phyloP scores from a whole-genome alignment of 768 basidiomycete species.

The Saitozyma podzolica region DNA sequence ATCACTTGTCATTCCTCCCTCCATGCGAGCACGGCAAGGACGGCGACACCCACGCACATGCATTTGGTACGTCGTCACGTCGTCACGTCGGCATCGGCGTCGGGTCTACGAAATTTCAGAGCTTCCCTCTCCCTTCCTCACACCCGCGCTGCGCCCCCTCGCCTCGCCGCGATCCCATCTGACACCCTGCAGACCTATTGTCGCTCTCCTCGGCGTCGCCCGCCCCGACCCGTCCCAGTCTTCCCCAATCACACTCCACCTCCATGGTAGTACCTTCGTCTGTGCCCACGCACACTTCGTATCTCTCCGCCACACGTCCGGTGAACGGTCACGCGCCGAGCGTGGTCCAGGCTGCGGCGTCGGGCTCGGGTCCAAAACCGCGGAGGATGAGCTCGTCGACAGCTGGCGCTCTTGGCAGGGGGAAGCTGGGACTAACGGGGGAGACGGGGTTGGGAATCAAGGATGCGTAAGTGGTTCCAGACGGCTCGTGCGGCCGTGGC shows the following conservation, averaged over 20 bases:
- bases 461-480: constrained; percentile 26
- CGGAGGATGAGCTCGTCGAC: constrained; percentile 46
- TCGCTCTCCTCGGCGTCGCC: constrained; percentile 27
- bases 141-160: too few species aligned
- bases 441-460: constrained; percentile 17
- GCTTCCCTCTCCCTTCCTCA: too few species aligned
- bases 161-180: constrained; percentile 2
- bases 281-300: constrained; percentile 34
- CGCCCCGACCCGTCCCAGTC: constrained; percentile 9
- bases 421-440: constrained; percentile 40
- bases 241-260: constrained; percentile 19
- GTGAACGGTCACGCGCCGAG: not conserved
- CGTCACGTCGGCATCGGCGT: not conserved
- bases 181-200: constrained; percentile 28
- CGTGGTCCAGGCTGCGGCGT: constrained; percentile 2
- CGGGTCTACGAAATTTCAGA: too few species aligned
- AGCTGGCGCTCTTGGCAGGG: constrained; percentile 40
- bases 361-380: constrained; percentile 24
- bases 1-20: constrained; percentile 40
- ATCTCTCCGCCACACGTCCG: constrained; percentile 35
- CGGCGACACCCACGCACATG: constrained; percentile 42
- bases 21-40: constrained; percentile 39
- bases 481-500: too few species aligned
- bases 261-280: constrained; percentile 29
- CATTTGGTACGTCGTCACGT: constrained; percentile 41